phyloP scores from a whole-genome alignment of 1,139 yeast species.

The Geotrichum candidum region DNA sequence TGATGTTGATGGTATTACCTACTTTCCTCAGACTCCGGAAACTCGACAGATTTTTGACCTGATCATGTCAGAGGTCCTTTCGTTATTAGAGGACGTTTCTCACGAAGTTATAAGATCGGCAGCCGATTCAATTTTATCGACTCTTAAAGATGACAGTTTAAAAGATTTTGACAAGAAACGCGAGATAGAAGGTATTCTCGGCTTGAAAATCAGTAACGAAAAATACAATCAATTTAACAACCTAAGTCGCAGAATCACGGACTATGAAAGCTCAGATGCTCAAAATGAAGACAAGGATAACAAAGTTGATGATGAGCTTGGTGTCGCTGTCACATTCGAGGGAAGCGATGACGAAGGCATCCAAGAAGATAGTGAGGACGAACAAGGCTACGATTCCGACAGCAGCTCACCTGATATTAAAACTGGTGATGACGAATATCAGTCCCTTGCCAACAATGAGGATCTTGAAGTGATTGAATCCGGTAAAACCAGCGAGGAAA shows the following conservation, averaged over 20 bases:
- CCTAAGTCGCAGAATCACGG: slow-evolving; percentile 53
- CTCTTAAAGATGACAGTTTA: slow-evolving; percentile 46
- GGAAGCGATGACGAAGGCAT: slow-evolving; percentile 40
- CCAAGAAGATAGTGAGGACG: slow-evolving; percentile 33
- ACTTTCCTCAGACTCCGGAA: slow-evolving; percentile 47
- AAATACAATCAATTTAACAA: slow-evolving; percentile 50
- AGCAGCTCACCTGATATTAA: slow-evolving; percentile 28
- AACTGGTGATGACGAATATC: slow-evolving; percentile 34
- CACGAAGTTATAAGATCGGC: slow-evolving; percentile 49
- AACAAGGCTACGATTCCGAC: slow-evolving; percentile 31
- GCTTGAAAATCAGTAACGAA: slow-evolving; percentile 39
- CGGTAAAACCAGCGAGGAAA: slow-evolving; percentile 27
- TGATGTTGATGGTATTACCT: slow-evolving; percentile 40
- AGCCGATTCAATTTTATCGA: slow-evolving; percentile 61
- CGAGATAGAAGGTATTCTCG: slow-evolving; percentile 46
- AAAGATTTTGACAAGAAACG: slow-evolving; percentile 41
- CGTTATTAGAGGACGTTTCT: slow-evolving; percentile 51
- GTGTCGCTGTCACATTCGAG: slow-evolving; percentile 44
- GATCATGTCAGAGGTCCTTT: slow-evolving; percentile 47
- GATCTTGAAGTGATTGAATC: slow-evolving; percentile 32
- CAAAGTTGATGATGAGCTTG: slow-evolving; percentile 38
- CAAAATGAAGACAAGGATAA: slow-evolving; percentile 25
- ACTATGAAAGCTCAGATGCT: slow-evolving; percentile 40
- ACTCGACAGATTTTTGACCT: slow-evolving; percentile 43
- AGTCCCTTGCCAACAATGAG: slow-evolving; percentile 24